Evolutionary conservation across 1,139 yeast genomes (phyloP).

Genomic region (Candida sojae): DNA sequence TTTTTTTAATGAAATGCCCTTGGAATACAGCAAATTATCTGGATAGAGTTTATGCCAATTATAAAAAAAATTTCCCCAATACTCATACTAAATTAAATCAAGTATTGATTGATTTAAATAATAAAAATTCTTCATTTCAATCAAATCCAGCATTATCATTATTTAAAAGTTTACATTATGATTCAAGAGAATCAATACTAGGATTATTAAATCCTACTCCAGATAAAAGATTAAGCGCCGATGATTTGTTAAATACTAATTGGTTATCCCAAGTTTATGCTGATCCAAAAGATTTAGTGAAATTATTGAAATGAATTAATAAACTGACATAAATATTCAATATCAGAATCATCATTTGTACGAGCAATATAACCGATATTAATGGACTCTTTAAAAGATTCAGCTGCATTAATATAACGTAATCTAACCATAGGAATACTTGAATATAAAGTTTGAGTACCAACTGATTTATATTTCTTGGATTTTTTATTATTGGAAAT

Average conservation of each 20-base stretch:
- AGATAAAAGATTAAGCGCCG: constrained; percentile 23
- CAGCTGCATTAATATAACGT: background rate
- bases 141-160: constrained; percentile 35
- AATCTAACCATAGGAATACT: background rate
- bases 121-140: constrained; percentile 15
- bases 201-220: constrained; percentile 37
- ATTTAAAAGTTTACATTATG: constrained; percentile 42
- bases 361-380: background rate
- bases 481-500: background rate
- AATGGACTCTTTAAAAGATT: background rate
- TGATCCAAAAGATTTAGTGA: constrained; percentile 38
- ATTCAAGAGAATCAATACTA: constrained; percentile 35
- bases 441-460: background rate
- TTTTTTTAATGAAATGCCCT: constrained; percentile 46
- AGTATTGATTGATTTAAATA: constrained; percentile 26
- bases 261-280: constrained; percentile 50
- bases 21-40: constrained; percentile 42
- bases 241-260: constrained; percentile 30
- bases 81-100: constrained; percentile 18
- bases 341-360: background rate
- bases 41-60: constrained; percentile 27
- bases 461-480: background rate
- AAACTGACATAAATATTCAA: background rate
- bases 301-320: constrained; percentile 13
- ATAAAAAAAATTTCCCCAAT: constrained; percentile 22